Evolutionary conservation across 164 flowering plant genomes (phyloP).

Genomic region (Nymphaea thermarum): DNA sequence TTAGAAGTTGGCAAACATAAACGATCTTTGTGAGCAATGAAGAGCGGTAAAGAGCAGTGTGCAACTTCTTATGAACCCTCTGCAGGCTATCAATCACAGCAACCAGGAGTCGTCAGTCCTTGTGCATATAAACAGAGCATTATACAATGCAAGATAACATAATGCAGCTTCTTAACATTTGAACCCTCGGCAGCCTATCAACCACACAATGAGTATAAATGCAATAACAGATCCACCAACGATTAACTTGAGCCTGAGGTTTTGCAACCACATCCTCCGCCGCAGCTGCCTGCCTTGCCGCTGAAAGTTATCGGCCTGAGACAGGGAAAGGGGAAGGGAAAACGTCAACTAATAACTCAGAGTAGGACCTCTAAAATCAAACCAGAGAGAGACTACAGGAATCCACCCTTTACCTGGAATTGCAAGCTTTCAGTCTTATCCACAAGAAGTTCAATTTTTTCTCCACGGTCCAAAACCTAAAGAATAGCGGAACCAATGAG

Average conservation of each 20-base stretch:
- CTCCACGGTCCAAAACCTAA: slow-evolving; percentile 96
- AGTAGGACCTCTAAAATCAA: too few species aligned
- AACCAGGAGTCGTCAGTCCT: not conserved
- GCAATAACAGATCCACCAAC: slow-evolving; percentile 45
- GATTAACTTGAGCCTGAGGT: slow-evolving; percentile 66
- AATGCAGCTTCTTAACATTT: slow-evolving; percentile 30
- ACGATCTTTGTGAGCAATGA: too few species aligned
- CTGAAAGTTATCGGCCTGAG: slow-evolving; percentile 94
- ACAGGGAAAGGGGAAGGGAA: not conserved
- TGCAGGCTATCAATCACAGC: too few species aligned
- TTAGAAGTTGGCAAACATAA: too few species aligned
- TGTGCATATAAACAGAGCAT: not conserved
- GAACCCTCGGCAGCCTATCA: slow-evolving; percentile 50
- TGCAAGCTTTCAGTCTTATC: slow-evolving; percentile 96
- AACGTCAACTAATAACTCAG: too few species aligned
- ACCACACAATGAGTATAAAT: slow-evolving; percentile 51
- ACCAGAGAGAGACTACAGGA: too few species aligned
- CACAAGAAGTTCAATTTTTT: slow-evolving; percentile 87
- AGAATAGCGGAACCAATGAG: not conserved
- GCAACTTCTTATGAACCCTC: too few species aligned
- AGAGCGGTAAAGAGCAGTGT: too few species aligned
- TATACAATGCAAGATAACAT: not conserved
- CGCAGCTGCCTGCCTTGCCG: slow-evolving; percentile 94
- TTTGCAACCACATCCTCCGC: slow-evolving; percentile 93
- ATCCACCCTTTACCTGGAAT: slow-evolving; percentile 53